These are phyloP conservation scores for Heliamphora exappendiculata DNA, from an alignment of 148 eudicot genomes.

Conservation along the genomic window DNA sequence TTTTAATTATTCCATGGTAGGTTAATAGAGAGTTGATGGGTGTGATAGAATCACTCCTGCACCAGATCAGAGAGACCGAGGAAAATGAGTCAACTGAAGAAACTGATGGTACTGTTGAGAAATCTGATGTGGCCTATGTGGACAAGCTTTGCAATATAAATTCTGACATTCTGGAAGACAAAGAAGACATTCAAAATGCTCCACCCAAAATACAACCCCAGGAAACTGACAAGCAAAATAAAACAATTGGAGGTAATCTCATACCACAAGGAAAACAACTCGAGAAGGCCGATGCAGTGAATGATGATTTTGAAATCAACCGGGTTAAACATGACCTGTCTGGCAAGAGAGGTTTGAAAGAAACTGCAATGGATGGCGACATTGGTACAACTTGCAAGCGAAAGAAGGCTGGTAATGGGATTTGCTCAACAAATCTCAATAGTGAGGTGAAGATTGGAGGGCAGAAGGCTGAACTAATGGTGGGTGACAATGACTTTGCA, in stretches of 20 bases:
- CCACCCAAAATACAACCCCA: conserved; percentile 11
- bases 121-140: conserved; percentile 11
- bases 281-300: conserved; percentile 2
- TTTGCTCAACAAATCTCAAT: background rate
- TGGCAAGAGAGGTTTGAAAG: conserved; percentile 4
- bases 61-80: conserved; percentile 39
- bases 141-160: conserved; percentile 12
- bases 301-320: background rate
- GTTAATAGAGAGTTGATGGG: conserved; percentile 80
- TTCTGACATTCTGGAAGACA: conserved; percentile 5
- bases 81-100: conserved; percentile 29
- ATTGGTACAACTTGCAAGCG: conserved; percentile 14
- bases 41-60: conserved; percentile 55
- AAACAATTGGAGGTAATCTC: conserved; percentile 8
- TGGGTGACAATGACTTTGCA: conserved; percentile 10
- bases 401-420: conserved; percentile 23
- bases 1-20: conserved; percentile 22
- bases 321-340: background rate
- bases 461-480: conserved; percentile 21
- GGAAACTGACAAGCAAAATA: conserved; percentile 11
- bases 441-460: conserved; percentile 14
- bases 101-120: conserved; percentile 18
- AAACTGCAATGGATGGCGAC: conserved; percentile 4
- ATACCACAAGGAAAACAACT: background rate
- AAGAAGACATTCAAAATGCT: conserved; percentile 11